Percentiles rank a stretch among this genome's conserved stretches.
Conservation (phyloP, 1,139 yeast species). For the Scheffersomyces quercinus region DNA sequence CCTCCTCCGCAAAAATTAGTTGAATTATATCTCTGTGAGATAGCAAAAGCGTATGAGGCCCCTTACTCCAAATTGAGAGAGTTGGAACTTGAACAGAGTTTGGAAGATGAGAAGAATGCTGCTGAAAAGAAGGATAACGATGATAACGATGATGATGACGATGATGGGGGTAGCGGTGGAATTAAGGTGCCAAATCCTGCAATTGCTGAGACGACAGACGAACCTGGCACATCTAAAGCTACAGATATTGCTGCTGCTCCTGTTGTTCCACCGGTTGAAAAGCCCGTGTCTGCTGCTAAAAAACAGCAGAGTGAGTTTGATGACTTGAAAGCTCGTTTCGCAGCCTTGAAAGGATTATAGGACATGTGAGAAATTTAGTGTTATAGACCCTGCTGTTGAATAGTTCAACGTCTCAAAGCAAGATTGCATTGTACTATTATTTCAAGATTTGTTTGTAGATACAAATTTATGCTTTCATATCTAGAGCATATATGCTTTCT, state of each 20-base stretch:
- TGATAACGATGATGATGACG: constrained; percentile 18
- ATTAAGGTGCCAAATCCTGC: constrained; percentile 2
- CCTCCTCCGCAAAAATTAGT: constrained; percentile 73
- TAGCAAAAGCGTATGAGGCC: constrained; percentile 77
- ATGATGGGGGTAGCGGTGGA: constrained; percentile 25
- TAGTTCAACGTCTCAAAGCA: too few species aligned
- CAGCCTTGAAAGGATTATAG: constrained; percentile 37
- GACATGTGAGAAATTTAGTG: too few species aligned
- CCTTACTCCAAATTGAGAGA: constrained; percentile 62
- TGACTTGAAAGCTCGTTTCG: constrained; percentile 46
- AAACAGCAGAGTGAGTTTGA: constrained; percentile 36
- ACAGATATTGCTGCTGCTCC: constrained; percentile 10
- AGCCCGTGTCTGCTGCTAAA: constrained; percentile 11
- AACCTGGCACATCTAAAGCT: constrained; percentile 18
- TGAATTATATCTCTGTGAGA: constrained; percentile 70
- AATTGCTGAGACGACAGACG: constrained; percentile 16
- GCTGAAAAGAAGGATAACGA: constrained; percentile 10
- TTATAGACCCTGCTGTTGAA: too few species aligned
- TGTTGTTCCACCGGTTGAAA: background rate
- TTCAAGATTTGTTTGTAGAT: too few species aligned
- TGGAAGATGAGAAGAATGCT: constrained; percentile 20
- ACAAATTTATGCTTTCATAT: too few species aligned
- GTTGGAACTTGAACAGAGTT: constrained; percentile 24
- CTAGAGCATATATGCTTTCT: too few species aligned
- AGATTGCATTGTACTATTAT: too few species aligned